A percentile compares a stretch with the other conserved stretches of the same genome.
These are phyloP conservation scores for Starmerella ratchasimensis DNA, from an alignment of 805 yeast genomes.

Conservation along the genomic window DNA sequence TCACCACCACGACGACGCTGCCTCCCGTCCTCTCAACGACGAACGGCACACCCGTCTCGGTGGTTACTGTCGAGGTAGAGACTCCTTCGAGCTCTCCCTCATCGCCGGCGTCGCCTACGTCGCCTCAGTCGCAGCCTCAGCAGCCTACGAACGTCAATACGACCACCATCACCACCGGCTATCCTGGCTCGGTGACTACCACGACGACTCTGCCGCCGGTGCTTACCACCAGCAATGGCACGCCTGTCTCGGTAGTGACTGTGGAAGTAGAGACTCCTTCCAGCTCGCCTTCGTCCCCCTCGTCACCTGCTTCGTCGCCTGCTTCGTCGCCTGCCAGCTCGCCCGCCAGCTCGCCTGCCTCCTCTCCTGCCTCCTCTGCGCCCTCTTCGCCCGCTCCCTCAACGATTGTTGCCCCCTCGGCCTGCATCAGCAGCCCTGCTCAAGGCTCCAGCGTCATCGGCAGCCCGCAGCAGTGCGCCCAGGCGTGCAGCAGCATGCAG, in stretches of 20 bases:
- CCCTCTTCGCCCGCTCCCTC: no score
- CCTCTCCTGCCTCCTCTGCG: no score
- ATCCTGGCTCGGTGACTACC: not conserved
- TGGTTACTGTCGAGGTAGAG: not conserved
- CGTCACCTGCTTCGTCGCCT: no score
- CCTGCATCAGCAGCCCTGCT: conserved; percentile 2
- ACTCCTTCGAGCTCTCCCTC: not conserved
- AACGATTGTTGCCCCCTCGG: conserved; percentile 1
- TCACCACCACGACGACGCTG: not conserved
- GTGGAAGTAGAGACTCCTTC: not conserved
- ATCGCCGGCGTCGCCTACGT: not conserved
- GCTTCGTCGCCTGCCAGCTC: not conserved
- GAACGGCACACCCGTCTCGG: not conserved
- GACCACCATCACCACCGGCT: no score
- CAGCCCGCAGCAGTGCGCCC: not conserved
- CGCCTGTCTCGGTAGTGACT: not conserved
- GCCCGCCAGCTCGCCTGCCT: not conserved
- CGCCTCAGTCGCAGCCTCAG: not conserved
- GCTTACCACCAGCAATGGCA: no score
- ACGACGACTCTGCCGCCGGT: no score
- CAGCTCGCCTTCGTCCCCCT: not conserved
- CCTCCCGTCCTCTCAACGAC: not conserved
- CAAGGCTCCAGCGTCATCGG: conserved; percentile 2
- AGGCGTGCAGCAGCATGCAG: not conserved
- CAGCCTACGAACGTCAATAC: no score